phyloP scores from a whole-genome alignment of 2,329 filamentous ascomycete species.

The Zymoseptoria passerinii region DNA sequence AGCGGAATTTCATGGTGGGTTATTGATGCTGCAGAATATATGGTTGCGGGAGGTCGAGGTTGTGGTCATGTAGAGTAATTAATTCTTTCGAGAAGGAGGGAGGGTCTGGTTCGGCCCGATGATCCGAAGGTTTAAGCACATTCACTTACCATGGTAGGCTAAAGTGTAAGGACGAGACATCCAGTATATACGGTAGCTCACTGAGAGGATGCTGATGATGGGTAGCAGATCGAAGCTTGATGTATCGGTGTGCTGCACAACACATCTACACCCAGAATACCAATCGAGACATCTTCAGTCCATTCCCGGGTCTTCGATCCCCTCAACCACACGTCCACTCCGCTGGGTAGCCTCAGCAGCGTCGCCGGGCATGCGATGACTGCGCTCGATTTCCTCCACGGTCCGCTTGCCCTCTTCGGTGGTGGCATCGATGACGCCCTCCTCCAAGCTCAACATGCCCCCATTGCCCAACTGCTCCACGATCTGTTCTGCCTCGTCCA shows the following conservation, averaged over 20 bases:
- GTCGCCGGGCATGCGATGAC: constrained; percentile 69
- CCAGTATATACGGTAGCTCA: no score
- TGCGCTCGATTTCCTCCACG: constrained; percentile 48
- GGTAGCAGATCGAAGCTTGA: not conserved
- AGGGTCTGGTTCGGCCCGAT: not conserved
- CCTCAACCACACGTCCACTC: constrained; percentile 30
- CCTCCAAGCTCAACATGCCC: constrained; percentile 81
- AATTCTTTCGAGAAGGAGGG: not conserved
- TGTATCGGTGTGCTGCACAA: not conserved
- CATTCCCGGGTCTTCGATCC: constrained; percentile 44
- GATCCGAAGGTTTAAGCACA: not conserved
- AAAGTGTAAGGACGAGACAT: not conserved
- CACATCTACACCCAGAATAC: not conserved
- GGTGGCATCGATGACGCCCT: constrained; percentile 87
- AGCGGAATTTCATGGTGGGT: constrained; percentile 4
- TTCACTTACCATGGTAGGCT: not conserved
- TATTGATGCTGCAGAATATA: not conserved
- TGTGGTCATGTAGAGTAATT: not conserved
- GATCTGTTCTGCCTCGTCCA: constrained; percentile 78
- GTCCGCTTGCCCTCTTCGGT: constrained; percentile 31
- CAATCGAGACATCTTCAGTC: constrained; percentile 12
- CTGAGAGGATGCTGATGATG: not conserved
- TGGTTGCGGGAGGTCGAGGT: not conserved
- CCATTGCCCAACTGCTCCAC: constrained; percentile 74
- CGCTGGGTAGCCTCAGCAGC: constrained; percentile 24